Evolutionary conservation across 345 rosid genomes (phyloP), one percentile per base, ranked within the genome.

Genomic region (Hibiscus syriacus): DNA sequence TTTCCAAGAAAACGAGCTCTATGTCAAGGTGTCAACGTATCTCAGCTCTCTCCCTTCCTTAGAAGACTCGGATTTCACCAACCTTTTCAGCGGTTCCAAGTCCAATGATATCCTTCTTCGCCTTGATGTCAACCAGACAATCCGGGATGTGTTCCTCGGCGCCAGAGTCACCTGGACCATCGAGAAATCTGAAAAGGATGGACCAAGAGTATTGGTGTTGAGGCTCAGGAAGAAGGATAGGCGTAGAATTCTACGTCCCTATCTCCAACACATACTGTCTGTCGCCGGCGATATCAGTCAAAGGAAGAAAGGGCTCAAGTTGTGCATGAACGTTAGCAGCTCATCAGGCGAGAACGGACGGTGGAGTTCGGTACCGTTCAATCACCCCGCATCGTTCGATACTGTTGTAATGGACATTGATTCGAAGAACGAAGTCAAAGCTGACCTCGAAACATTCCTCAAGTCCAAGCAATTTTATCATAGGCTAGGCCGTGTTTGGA

Each of bases 351-450:
- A 66, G 58, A 50, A 52, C 36, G 72, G 82, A 53, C 78, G 81
- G 77, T 88, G 90, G 90, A 79, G 75, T 73, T 79, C 82, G 16
- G 74, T 86, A 22, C 79, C 85, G 30, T 82, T 88, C 73, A 70
- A 64, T 23, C 90, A 84, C 50, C 90, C 87, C 1, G 78, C 90
- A n/a, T 84, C 83, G 11, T 74, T 88, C 34, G 94, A 88, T 14
- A 78, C 87, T 8, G 80, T 88, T 16, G 80, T 72, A 13, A 83
- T 88, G 85, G 90, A 88, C 38, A 23, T 62, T 1, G 89, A 88
- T 38, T 72, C 80, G 65, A 84, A 86, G 68, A 68, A n/a, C n/a
- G n/a, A n/a, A n/a, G n/a, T n/a, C n/a, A n/a, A n/a, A n/a, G n/a
- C n/a, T n/a, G n/a, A n/a, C n/a, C n/a, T n/a, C n/a, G n/a, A n/a